phyloP scores from a whole-genome alignment of 2,329 filamentous ascomycete genomes.

The Colletotrichum somersetense region DNA sequence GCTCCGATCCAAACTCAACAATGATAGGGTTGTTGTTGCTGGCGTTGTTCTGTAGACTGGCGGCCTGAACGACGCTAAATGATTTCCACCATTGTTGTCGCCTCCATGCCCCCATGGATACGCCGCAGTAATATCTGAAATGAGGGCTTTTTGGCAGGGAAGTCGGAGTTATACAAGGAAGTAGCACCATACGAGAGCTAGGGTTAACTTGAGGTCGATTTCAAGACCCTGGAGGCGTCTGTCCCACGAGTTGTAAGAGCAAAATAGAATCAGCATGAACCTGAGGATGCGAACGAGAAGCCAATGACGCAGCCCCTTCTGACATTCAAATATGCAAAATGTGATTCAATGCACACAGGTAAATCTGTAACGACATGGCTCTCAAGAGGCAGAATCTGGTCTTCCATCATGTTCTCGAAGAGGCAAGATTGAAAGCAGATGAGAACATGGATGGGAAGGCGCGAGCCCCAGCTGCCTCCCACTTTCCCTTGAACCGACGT shows the following conservation, averaged over 20 bases:
- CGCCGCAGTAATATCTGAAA: not conserved
- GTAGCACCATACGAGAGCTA: not conserved
- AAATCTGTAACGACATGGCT: not conserved
- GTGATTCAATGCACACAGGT: not conserved
- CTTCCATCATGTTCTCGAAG: not conserved
- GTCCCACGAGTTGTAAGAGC: not conserved
- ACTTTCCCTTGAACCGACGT: not conserved
- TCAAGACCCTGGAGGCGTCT: not conserved
- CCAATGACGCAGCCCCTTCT: not conserved
- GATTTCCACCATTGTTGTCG: constrained; percentile 51
- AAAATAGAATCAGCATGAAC: not conserved
- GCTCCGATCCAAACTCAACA: constrained; percentile 54
- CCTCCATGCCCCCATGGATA: not conserved
- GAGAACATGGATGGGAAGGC: not conserved
- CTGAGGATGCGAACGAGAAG: not conserved
- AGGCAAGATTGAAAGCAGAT: not conserved
- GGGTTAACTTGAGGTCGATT: not conserved
- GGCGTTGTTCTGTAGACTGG: constrained; percentile 37
- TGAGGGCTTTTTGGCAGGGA: not conserved
- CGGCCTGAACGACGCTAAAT: constrained; percentile 43
- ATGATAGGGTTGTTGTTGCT: not conserved
- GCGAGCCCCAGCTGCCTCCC: not conserved
- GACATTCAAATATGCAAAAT: not conserved
- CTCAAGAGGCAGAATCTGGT: not conserved
- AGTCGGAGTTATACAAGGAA: not conserved